These are phyloP conservation scores for Phyllosticta paracitricarpa DNA, from an alignment of 2,329 filamentous ascomycete species.

Conservation along the genomic window DNA sequence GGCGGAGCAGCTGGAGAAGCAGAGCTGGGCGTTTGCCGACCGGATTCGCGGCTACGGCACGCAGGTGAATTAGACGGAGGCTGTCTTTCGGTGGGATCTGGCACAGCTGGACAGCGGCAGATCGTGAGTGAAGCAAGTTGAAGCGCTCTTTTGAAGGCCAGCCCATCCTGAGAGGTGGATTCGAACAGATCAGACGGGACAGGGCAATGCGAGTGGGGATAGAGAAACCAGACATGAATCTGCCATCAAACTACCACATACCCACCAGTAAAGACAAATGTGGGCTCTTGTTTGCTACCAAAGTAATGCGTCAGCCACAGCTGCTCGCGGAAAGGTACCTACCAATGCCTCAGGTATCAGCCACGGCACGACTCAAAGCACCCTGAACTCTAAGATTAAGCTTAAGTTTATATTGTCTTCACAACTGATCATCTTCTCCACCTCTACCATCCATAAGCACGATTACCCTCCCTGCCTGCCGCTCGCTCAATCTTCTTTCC, in stretches of 20 bases:
- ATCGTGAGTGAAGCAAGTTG: not conserved
- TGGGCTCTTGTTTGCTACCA: no score
- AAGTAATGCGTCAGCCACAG: no score
- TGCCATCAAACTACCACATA: not conserved
- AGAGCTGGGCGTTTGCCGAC: conserved; percentile 98
- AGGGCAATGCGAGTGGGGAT: not conserved
- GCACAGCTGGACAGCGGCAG: not conserved
- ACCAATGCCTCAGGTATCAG: not conserved
- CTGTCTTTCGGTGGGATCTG: not conserved
- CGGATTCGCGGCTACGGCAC: conserved; percentile 91
- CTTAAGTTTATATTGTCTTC: not conserved
- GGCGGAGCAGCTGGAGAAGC: conserved; percentile 78
- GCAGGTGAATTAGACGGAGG: conserved; percentile 38
- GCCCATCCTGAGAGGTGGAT: not conserved
- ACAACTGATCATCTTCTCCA: not conserved
- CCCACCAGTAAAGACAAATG: no score
- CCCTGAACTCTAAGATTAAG: not conserved
- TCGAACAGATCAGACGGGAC: not conserved
- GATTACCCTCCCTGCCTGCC: not conserved
- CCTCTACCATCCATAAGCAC: no score
- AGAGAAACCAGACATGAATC: not conserved
- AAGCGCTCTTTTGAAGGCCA: not conserved
- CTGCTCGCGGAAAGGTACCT: no score
- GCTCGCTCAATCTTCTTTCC: no score
- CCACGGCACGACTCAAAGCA: not conserved